A percentile compares a stretch with the other conserved stretches of the same genome.
Conservation (phyloP, 2,329 filamentous ascomycete genomes). For the Paecilomyces niveus region DNA sequence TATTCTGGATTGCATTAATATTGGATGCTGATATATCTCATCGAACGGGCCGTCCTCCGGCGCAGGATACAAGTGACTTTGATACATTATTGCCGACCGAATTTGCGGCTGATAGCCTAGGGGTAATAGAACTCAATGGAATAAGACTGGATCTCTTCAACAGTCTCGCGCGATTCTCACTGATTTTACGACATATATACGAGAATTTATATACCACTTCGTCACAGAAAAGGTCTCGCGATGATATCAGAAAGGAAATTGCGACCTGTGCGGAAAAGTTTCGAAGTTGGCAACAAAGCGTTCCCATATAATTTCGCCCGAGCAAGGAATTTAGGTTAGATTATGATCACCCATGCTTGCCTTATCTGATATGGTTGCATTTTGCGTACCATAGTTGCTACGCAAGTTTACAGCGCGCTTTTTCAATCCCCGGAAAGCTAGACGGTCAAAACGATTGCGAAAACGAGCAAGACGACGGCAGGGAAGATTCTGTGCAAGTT, state of each 20-base stretch:
- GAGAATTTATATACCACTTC: neutral
- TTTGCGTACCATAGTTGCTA: too few relatives aligned
- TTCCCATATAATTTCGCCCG: too few relatives aligned
- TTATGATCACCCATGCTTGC: too few relatives aligned
- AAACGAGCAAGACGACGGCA: too few relatives aligned
- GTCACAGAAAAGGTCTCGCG: neutral
- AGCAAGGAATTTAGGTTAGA: too few relatives aligned
- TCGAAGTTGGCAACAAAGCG: too few relatives aligned
- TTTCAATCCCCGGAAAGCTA: too few relatives aligned
- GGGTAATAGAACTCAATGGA: neutral
- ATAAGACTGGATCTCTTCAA: neutral
- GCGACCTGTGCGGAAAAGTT: too few relatives aligned
- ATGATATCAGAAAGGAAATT: neutral
- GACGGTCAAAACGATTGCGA: too few relatives aligned
- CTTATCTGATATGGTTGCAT: too few relatives aligned
- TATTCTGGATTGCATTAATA: conserved; percentile 16
- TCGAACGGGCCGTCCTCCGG: conserved; percentile 11
- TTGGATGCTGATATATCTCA: conserved; percentile 16
- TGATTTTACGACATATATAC: neutral
- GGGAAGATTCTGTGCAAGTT: too few relatives aligned
- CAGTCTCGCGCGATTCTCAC: neutral
- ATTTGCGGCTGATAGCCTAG: neutral
- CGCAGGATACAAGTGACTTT: conserved; percentile 11
- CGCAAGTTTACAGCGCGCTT: too few relatives aligned
- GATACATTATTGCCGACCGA: conserved; percentile 8